Conservation (phyloP, 2,329 filamentous ascomycete species). For the Hypoxylon sp. region DNA sequence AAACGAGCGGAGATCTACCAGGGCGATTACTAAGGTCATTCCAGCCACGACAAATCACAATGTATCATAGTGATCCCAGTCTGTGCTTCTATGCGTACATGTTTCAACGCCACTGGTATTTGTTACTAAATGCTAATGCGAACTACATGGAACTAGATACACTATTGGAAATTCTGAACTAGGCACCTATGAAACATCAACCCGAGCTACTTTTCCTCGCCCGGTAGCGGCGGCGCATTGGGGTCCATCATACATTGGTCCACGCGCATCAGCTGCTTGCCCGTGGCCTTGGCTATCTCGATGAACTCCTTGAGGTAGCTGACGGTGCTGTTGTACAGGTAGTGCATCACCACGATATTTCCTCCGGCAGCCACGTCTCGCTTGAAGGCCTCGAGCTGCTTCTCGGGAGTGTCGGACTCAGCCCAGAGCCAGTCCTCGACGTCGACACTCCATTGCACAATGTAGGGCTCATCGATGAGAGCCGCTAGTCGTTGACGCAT, state of each 20-base stretch:
- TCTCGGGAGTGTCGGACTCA: slow-evolving; percentile 71
- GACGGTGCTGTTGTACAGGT: slow-evolving; percentile 75
- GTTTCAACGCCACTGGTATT: background rate
- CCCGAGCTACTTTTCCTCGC: slow-evolving; percentile 14
- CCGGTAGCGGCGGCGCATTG: slow-evolving; percentile 63
- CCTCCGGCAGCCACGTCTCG: slow-evolving; percentile 74
- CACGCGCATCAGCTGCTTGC: slow-evolving; percentile 75
- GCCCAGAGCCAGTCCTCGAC: slow-evolving; percentile 81
- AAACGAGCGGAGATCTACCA: slow-evolving; percentile 10
- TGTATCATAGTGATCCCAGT: background rate
- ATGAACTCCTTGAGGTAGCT: slow-evolving; percentile 76
- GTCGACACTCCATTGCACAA: slow-evolving; percentile 79
- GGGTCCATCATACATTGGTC: slow-evolving; percentile 77
- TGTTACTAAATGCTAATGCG: slow-evolving; percentile 23
- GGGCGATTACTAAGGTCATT: slow-evolving; percentile 34
- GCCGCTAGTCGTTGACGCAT: slow-evolving; percentile 74
- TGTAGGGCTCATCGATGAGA: slow-evolving; percentile 67
- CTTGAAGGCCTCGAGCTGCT: slow-evolving; percentile 76
- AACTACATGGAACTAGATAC: slow-evolving; percentile 13
- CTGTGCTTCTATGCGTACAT: background rate
- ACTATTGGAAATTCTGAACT: slow-evolving; percentile 6
- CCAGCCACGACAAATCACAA: background rate
- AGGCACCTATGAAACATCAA: background rate
- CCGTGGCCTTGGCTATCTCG: slow-evolving; percentile 72
- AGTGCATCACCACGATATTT: slow-evolving; percentile 77